Percentiles rank a stretch among this genome's conserved stretches.
Conservation (phyloP, 345 rosid species). For the Rhodamnia argentea region DNA sequence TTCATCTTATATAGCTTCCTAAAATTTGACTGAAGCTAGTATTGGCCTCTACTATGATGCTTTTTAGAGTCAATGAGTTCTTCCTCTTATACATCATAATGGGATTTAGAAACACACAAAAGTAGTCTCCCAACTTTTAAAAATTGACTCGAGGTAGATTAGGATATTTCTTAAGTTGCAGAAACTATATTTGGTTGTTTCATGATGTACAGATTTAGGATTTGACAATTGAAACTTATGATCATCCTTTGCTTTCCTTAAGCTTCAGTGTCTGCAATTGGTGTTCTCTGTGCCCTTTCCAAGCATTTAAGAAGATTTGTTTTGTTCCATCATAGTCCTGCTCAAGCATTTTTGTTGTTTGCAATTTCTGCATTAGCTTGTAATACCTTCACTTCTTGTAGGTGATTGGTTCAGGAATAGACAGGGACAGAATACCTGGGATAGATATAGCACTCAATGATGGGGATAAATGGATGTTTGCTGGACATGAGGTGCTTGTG, state of each 20-base stretch:
- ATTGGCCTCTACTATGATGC: neutral
- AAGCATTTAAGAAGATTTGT: neutral
- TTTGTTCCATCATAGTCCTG: neutral
- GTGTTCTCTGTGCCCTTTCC: neutral
- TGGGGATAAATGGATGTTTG: conserved; percentile 98
- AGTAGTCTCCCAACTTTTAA: neutral
- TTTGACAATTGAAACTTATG: neutral
- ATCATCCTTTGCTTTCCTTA: neutral
- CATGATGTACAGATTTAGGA: neutral
- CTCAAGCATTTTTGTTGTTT: neutral
- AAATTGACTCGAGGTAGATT: neutral
- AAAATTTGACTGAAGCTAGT: neutral
- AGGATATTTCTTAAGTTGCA: neutral
- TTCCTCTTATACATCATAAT: neutral
- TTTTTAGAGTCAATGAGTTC: neutral
- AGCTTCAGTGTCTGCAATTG: neutral
- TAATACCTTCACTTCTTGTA: conserved; percentile 19
- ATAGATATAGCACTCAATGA: conserved; percentile 78
- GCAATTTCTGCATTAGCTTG: neutral
- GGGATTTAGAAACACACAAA: neutral
- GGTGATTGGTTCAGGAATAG: conserved; percentile 88
- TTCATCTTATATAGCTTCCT: neutral
- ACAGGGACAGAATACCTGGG: conserved; percentile 80
- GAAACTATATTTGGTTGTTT: neutral
- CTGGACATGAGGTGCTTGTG: conserved; percentile 81